Evolutionary conservation across 148 eudicot genomes (phyloP).

Genomic region (Diospyros kaki): DNA sequence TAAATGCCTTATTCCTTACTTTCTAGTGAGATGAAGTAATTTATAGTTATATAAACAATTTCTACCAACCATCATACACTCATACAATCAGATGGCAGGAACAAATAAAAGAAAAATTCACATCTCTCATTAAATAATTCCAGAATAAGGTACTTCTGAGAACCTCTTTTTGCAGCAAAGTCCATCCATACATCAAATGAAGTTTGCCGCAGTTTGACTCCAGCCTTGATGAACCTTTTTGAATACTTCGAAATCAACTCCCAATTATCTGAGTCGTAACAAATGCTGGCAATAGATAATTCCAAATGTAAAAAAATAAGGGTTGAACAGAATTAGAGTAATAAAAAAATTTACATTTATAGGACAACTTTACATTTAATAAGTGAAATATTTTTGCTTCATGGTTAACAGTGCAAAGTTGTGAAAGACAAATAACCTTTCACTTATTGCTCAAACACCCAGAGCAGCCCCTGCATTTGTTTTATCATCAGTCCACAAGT

Average conservation of each 20-base stretch:
- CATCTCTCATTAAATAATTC: not conserved
- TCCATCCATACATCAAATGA: constrained; percentile 82
- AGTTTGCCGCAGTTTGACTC: constrained; percentile 68
- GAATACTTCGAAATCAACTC: constrained; percentile 68
- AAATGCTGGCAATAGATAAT: constrained; percentile 61
- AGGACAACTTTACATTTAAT: not conserved
- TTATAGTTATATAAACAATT: not conserved
- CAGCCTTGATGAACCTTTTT: constrained; percentile 57
- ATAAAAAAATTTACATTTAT: not conserved
- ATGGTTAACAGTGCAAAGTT: not conserved
- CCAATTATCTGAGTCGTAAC: constrained; percentile 64
- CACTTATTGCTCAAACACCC: not conserved
- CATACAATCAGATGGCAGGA: not conserved
- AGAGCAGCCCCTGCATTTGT: not conserved
- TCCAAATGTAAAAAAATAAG: not conserved
- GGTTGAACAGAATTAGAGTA: constrained; percentile 4
- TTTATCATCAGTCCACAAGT: not conserved
- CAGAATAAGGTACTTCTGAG: constrained; percentile 10
- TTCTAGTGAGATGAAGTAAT: not conserved
- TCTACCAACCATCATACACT: not conserved
- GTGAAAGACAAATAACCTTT: not conserved
- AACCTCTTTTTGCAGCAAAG: constrained; percentile 77
- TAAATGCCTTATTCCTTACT: not conserved
- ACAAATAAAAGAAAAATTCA: not conserved
- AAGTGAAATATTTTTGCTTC: not conserved